Evolutionary conservation across 345 rosid species (phyloP).

Genomic region (Anastatica hierochuntica): DNA sequence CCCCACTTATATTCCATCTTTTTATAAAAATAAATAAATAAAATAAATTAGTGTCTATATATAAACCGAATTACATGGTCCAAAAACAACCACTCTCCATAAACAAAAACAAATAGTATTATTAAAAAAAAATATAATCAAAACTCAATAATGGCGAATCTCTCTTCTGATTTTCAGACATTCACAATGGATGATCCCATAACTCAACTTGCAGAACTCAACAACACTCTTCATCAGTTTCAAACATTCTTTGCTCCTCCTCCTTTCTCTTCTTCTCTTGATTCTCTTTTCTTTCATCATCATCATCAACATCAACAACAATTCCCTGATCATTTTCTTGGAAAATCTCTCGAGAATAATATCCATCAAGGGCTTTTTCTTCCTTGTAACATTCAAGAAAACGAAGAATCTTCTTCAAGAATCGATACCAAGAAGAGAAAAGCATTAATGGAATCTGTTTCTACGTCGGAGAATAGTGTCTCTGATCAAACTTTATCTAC

Average conservation of each 20-base stretch:
- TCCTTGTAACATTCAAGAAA: slow-evolving; percentile 25
- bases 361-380: slow-evolving; percentile 14
- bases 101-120: background rate
- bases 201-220: slow-evolving; percentile 35
- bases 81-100: background rate
- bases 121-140: background rate
- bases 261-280: slow-evolving; percentile 28
- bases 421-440: slow-evolving; percentile 35
- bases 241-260: slow-evolving; percentile 25
- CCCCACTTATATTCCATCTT: background rate
- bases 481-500: slow-evolving; percentile 19
- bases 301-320: slow-evolving; percentile 14
- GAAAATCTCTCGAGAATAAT: slow-evolving; percentile 9
- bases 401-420: slow-evolving; percentile 31
- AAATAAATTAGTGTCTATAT: slow-evolving; percentile 2
- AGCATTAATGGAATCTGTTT: background rate
- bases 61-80: slow-evolving; percentile 4
- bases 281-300: slow-evolving; percentile 29
- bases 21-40: background rate
- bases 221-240: slow-evolving; percentile 19
- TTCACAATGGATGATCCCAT: slow-evolving; percentile 20
- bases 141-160: slow-evolving; percentile 23
- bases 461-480: slow-evolving; percentile 25
- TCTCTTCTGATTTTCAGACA: slow-evolving; percentile 23
- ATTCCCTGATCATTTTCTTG: background rate